Conservation (phyloP, 108 stramenopile species). For the Nitzschia inconspicua region DNA sequence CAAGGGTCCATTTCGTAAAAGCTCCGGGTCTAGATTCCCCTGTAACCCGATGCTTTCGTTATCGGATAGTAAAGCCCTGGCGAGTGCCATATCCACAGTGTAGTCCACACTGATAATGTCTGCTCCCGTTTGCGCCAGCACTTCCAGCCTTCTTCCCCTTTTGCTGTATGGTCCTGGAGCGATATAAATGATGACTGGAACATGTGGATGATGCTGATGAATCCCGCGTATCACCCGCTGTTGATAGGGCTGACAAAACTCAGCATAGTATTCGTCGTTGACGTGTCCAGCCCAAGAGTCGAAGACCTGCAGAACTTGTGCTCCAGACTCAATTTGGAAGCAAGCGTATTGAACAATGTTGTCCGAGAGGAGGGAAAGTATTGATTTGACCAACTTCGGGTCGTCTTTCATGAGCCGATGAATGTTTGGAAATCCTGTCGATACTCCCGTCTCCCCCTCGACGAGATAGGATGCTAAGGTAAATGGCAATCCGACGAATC, state of each 20-base stretch:
- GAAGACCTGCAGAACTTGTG: constrained; percentile 75
- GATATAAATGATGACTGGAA: constrained; percentile 66
- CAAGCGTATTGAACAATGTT: constrained; percentile 58
- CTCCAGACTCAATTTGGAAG: constrained; percentile 71
- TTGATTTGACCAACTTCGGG: constrained; percentile 36
- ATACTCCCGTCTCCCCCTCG: constrained; percentile 48
- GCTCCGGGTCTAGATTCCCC: constrained; percentile 12
- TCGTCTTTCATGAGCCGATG: constrained; percentile 20
- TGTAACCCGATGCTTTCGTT: constrained; percentile 1
- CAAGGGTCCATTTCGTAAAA: constrained; percentile 13
- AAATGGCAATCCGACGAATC: constrained; percentile 78
- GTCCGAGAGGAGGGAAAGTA: constrained; percentile 44
- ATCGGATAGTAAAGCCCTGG: not conserved
- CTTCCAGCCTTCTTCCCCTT: constrained; percentile 13
- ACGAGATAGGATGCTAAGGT: constrained; percentile 74
- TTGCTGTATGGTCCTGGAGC: constrained; percentile 23
- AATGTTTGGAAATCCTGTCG: constrained; percentile 15
- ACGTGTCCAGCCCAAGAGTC: constrained; percentile 78
- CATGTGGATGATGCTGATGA: constrained; percentile 32
- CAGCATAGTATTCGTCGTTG: constrained; percentile 36
- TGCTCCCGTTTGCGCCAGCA: constrained; percentile 8
- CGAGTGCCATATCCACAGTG: not conserved
- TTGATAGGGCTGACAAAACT: constrained; percentile 65
- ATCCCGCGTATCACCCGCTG: constrained; percentile 31
- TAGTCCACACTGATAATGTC: constrained; percentile 11